A percentile compares a stretch with the other conserved stretches of the same genome.
Evolutionary conservation across 352 stramenopile genomes (phyloP).

Genomic region (Phytophthora pinifolia): DNA sequence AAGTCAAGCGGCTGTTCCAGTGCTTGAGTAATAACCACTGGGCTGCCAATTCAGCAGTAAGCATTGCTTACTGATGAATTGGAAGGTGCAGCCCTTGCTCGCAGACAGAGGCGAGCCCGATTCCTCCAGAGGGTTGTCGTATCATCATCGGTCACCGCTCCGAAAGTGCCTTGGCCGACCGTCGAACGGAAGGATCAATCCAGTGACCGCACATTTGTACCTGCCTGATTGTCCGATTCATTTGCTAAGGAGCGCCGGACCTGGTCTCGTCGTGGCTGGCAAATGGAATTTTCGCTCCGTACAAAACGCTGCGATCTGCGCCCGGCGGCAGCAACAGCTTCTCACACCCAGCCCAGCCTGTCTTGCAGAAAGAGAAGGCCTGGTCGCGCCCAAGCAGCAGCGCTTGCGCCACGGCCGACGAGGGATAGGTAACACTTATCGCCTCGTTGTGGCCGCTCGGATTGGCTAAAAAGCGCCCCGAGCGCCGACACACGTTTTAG

Average conservation of each 20-base stretch:
- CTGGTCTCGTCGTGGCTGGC: slow-evolving; percentile 7
- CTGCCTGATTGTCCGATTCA: slow-evolving; percentile 10
- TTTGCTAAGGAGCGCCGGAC: slow-evolving; percentile 6
- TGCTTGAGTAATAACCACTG: too few species aligned
- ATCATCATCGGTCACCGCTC: too few species aligned
- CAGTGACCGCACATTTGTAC: slow-evolving; percentile 10
- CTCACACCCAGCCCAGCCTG: neutral
- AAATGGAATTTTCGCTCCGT: slow-evolving; percentile 18
- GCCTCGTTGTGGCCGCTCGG: slow-evolving; percentile 10
- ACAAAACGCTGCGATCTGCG: neutral
- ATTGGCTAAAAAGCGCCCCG: slow-evolving; percentile 25
- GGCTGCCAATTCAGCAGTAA: too few species aligned
- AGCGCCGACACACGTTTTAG: slow-evolving; percentile 17
- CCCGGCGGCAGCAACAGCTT: neutral
- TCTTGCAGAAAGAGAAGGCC: slow-evolving; percentile 5
- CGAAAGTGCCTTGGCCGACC: too few species aligned
- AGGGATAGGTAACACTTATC: neutral
- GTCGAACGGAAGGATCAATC: slow-evolving; percentile 5
- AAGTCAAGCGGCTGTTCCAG: slow-evolving; percentile 3
- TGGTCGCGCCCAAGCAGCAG: slow-evolving; percentile 11
- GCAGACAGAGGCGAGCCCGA: slow-evolving; percentile 5
- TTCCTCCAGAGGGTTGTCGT: slow-evolving; percentile 1
- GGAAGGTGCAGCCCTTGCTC: slow-evolving; percentile 12
- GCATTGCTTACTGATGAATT: slow-evolving; percentile 29
- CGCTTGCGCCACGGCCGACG: slow-evolving; percentile 14